phyloP scores from a whole-genome alignment of 2,329 filamentous ascomycete species.

The Neonectria sp. region DNA sequence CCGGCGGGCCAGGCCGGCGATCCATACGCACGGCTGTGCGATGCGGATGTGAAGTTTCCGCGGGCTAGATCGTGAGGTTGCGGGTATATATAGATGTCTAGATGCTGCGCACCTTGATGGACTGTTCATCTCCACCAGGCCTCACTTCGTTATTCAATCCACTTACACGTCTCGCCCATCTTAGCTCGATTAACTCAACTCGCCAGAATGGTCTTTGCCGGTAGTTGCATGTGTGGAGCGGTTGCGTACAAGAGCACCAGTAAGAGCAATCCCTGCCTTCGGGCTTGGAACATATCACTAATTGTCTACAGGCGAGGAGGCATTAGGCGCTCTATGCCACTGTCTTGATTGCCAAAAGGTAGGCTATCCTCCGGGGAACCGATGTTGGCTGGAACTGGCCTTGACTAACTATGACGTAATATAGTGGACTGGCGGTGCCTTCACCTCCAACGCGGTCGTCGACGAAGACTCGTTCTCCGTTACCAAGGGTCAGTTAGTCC shows the following conservation, averaged over 20 bases:
- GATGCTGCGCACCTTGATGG: constrained; percentile 17
- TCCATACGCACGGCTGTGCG: background rate
- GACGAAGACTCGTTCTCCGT: constrained; percentile 62
- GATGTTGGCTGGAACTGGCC: background rate
- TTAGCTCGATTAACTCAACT: background rate
- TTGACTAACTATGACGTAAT: background rate
- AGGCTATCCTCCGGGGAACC: background rate
- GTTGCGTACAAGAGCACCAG: constrained; percentile 53
- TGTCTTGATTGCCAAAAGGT: constrained; percentile 70
- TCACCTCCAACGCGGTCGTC: constrained; percentile 68
- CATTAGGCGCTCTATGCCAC: constrained; percentile 64
- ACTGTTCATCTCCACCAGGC: background rate
- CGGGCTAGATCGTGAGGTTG: background rate
- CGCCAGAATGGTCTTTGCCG: constrained; percentile 43
- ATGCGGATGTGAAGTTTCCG: background rate
- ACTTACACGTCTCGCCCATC: background rate
- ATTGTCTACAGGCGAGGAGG: constrained; percentile 55
- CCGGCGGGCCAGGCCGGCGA: background rate
- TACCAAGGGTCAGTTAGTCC: constrained; percentile 58
- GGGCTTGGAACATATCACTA: background rate
- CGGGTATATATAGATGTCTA: constrained; percentile 5
- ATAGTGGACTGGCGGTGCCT: constrained; percentile 67
- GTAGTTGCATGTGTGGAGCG: constrained; percentile 57
- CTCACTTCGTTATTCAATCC: background rate
- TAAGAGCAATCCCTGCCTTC: constrained; percentile 34